Evolutionary conservation across 805 yeast species (phyloP).

Genomic region (Candida tallmaniae): DNA sequence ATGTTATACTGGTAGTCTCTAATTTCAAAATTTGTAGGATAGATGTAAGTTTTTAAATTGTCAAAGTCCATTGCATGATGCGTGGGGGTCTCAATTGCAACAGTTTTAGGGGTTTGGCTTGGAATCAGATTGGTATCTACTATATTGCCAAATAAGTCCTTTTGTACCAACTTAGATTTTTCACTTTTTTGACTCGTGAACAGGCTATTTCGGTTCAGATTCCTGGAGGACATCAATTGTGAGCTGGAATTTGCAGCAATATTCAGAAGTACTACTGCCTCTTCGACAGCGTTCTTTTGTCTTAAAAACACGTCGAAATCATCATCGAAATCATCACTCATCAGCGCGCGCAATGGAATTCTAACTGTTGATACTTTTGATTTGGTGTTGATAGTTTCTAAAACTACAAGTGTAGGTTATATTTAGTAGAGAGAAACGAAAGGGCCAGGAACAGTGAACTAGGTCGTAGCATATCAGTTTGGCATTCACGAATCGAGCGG

Average conservation of each 20-base stretch:
- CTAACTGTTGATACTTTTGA: too few relatives aligned
- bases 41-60: constrained; percentile 46
- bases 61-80: constrained; percentile 23
- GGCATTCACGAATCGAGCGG: too few relatives aligned
- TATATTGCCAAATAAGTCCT: constrained; percentile 3
- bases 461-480: too few relatives aligned
- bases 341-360: too few relatives aligned
- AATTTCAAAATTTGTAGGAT: constrained; percentile 80
- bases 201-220: too few relatives aligned
- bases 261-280: neutral
- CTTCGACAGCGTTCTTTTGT: neutral
- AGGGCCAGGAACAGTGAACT: too few relatives aligned
- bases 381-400: too few relatives aligned
- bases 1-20: constrained; percentile 89
- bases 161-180: too few relatives aligned
- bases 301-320: constrained; percentile 11
- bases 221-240: too few relatives aligned
- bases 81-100: constrained; percentile 9
- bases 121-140: constrained; percentile 5
- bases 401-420: too few relatives aligned
- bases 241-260: neutral
- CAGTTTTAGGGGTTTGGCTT: constrained; percentile 1
- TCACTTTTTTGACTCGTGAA: too few relatives aligned
- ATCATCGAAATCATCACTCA: constrained; percentile 14
- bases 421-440: too few relatives aligned